Evolutionary conservation across 768 basidiomycete genomes (phyloP).

Genomic region (Phaffia tasmanica): DNA sequence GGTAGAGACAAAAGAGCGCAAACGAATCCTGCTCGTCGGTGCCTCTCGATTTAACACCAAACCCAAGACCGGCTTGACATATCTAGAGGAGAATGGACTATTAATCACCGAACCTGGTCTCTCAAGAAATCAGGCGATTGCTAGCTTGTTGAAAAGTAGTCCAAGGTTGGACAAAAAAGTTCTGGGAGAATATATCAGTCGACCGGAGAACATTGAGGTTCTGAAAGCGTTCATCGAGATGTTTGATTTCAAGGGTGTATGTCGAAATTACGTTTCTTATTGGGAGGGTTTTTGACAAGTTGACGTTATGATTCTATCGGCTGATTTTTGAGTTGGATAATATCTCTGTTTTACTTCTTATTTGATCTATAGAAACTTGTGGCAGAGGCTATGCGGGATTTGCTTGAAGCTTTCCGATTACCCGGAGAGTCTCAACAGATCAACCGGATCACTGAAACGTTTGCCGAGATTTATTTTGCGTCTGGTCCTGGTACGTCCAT

Average conservation of each 20-base stretch:
- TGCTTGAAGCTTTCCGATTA: conserved; percentile 83
- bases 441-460: conserved; percentile 81
- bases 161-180: conserved; percentile 82
- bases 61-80: conserved; percentile 79
- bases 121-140: conserved; percentile 50
- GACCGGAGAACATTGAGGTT: conserved; percentile 72
- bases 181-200: conserved; percentile 84
- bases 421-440: conserved; percentile 96
- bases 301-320: not conserved
- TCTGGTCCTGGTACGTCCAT: conserved; percentile 56
- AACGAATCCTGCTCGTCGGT: conserved; percentile 72
- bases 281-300: not conserved
- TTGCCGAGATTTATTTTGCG: conserved; percentile 82
- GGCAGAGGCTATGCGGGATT: conserved; percentile 89
- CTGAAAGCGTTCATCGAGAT: conserved; percentile 75
- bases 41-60: conserved; percentile 81
- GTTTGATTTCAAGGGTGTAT: conserved; percentile 79
- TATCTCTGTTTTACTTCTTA: not conserved
- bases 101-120: conserved; percentile 43
- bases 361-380: conserved; percentile 62
- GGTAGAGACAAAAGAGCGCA: conserved; percentile 62
- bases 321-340: not conserved
- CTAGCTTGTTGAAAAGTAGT: conserved; percentile 72
- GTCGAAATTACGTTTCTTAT: conserved; percentile 30
- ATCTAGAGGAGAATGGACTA: conserved; percentile 83